phyloP scores from a whole-genome alignment of 805 yeast genomes.

The Alloascoidea hylecoeti region DNA sequence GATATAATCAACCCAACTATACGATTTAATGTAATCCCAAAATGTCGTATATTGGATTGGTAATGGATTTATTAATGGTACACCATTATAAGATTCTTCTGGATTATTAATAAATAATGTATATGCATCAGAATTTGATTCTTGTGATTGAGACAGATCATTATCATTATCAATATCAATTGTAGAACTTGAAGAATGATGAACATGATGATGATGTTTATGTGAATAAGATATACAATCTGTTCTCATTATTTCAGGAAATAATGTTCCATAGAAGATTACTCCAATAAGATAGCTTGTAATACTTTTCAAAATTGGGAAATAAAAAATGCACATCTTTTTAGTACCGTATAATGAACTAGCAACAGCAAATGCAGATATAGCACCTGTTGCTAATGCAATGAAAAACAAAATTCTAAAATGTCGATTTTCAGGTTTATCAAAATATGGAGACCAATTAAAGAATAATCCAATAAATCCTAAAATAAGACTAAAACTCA shows the following conservation, averaged over 20 bases:
- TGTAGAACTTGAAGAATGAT: slow-evolving; percentile 25
- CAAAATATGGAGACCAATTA: slow-evolving; percentile 91
- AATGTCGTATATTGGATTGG: no score
- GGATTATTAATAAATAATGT: background rate
- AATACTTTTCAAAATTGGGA: slow-evolving; percentile 61
- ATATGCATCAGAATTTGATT: background rate
- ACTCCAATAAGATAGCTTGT: slow-evolving; percentile 74
- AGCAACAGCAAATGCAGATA: slow-evolving; percentile 44
- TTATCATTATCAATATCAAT: slow-evolving; percentile 19
- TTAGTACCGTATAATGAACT: slow-evolving; percentile 39
- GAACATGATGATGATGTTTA: background rate
- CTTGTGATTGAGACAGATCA: slow-evolving; percentile 1
- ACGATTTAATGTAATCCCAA: slow-evolving; percentile 21
- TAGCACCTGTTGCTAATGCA: slow-evolving; percentile 65
- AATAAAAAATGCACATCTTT: slow-evolving; percentile 36
- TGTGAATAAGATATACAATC: slow-evolving; percentile 42
- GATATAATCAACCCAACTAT: slow-evolving; percentile 76
- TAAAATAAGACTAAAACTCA: slow-evolving; percentile 45
- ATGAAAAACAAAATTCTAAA: slow-evolving; percentile 71
- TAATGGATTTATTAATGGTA: no score
- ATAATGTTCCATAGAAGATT: slow-evolving; percentile 73
- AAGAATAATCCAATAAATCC: slow-evolving; percentile 63
- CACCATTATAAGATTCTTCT: no score
- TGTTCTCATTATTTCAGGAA: slow-evolving; percentile 80
- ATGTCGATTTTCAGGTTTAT: slow-evolving; percentile 72